Evolutionary conservation across 1,139 yeast species (phyloP), one percentile per base, ranked within the genome.

Genomic region (Candida albicans): DNA sequence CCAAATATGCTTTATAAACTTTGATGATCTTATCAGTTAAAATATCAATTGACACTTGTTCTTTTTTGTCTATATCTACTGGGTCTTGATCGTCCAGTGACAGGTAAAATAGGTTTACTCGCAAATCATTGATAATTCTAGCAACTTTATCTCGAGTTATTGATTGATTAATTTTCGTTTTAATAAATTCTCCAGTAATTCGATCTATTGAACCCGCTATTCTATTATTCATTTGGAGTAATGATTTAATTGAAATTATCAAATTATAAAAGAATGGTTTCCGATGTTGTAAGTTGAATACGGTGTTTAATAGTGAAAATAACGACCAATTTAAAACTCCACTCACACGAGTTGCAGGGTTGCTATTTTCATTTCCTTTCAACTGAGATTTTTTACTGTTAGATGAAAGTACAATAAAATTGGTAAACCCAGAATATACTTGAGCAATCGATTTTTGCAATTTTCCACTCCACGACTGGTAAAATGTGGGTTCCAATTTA

Each of bases 211-310:
- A 53, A 4, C 40, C 38, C 13, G 54, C 43, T 9, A 64, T 22
- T 10, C 37, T 40, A 2, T 25, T 33, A 37, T 52, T 55, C n/a
- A 46, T 40, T n/a, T 45, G 41, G 1, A 62, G 26, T 1, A 49
- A 31, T 7, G 43, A 40, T 41, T 49, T 51, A 0, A 57, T 25
- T 8, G 52, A 51, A 2, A 29, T 22, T 3, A 61, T 25, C 2
- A 58, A 27, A n/a, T 57, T 49, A 10, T 54, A 47, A 2, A 67
- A 37, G 8, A 68, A 42, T 3, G 75, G 74, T 41, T 60, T 65
- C 31, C 69, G 49, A 11, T 39, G 18, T n/a, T 65, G 56, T 27
- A 70, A 52, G 25, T 59, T 58, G 3, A 64, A 56, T 14, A 70
- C 26, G 0, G 68, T 64, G 45, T 68, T 54, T 5, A 64, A 1